Conservation (phyloP, 1,284 basidiomycete genomes). For the Rhodotorula mucilaginosa region DNA sequence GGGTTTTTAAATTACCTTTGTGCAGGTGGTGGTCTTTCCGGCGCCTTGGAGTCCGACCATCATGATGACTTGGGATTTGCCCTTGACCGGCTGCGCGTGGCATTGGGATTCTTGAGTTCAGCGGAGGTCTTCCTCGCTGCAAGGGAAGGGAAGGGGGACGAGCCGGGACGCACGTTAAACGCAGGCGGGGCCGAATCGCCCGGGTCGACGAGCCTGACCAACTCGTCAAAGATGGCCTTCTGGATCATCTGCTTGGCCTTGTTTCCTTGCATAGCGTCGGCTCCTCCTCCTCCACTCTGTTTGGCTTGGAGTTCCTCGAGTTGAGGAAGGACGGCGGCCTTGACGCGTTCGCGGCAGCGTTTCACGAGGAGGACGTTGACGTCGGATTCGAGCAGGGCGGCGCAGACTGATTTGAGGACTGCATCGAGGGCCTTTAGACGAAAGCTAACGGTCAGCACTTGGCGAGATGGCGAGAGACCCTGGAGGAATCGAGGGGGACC, state of each 20-base stretch:
- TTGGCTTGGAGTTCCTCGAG: constrained; percentile 71
- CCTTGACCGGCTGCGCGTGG: constrained; percentile 79
- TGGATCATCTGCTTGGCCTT: constrained; percentile 77
- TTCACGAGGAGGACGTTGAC: constrained; percentile 97
- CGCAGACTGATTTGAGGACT: constrained; percentile 89
- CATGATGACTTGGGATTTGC: constrained; percentile 94
- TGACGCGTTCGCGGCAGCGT: constrained; percentile 82
- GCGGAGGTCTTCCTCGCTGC: no score
- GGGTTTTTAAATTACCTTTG: constrained; percentile 56
- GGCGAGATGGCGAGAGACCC: constrained; percentile 7
- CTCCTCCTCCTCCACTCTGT: constrained; percentile 44
- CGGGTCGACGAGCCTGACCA: constrained; percentile 87
- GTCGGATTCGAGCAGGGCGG: constrained; percentile 91
- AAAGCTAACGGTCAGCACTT: constrained; percentile 9
- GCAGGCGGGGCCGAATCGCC: constrained; percentile 9
- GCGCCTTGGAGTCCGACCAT: constrained; percentile 96
- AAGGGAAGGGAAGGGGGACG: constrained; percentile 5
- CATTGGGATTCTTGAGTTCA: neutral
- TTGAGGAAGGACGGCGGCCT: constrained; percentile 73
- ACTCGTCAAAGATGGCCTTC: constrained; percentile 94
- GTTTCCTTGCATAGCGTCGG: constrained; percentile 63
- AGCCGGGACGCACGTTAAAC: constrained; percentile 38
- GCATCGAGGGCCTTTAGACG: constrained; percentile 77
- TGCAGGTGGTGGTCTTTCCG: constrained; percentile 98
- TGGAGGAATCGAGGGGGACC: neutral